A percentile compares a stretch with the other conserved stretches of the same genome.
These are phyloP conservation scores for Amanita thiersii DNA, from an alignment of 768 basidiomycete species.

Conservation along the genomic window DNA sequence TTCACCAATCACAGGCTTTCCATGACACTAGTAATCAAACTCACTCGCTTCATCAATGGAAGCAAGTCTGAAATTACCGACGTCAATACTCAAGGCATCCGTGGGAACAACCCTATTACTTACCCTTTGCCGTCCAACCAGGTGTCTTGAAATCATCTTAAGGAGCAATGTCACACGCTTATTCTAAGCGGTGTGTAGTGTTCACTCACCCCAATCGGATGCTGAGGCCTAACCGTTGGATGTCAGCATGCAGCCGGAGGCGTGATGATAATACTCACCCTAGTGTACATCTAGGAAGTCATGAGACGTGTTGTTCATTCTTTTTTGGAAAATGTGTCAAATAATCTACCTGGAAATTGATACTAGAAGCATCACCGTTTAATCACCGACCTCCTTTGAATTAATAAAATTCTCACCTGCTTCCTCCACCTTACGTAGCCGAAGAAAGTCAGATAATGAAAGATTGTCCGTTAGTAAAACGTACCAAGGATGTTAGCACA, in stretches of 20 bases:
- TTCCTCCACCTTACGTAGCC: slow-evolving; percentile 36
- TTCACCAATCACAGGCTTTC: background rate
- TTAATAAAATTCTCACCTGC: slow-evolving; percentile 30
- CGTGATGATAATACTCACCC: slow-evolving; percentile 24
- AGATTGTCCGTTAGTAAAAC: slow-evolving; percentile 5
- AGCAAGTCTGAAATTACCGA: slow-evolving; percentile 51
- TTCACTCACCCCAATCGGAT: slow-evolving; percentile 54
- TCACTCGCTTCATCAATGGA: slow-evolving; percentile 63
- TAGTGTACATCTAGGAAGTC: slow-evolving; percentile 51
- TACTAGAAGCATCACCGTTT: slow-evolving; percentile 27
- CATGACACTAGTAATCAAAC: background rate
- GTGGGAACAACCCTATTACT: slow-evolving; percentile 2
- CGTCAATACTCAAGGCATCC: slow-evolving; percentile 2
- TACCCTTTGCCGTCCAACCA: slow-evolving; percentile 61
- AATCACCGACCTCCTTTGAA: background rate
- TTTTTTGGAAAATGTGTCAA: background rate
- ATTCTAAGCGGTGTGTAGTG: too few relatives aligned
- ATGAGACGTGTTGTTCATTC: background rate
- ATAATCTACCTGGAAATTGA: slow-evolving; percentile 58
- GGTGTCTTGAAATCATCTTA: slow-evolving; percentile 67
- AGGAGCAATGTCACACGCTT: too few relatives aligned
- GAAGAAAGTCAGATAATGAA: background rate
- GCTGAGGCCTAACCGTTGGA: slow-evolving; percentile 41
- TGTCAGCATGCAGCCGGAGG: background rate
- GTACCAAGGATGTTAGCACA: slow-evolving; percentile 60